Conservation (phyloP, 148 eudicot genomes). For the Fallopia convolvulus region DNA sequence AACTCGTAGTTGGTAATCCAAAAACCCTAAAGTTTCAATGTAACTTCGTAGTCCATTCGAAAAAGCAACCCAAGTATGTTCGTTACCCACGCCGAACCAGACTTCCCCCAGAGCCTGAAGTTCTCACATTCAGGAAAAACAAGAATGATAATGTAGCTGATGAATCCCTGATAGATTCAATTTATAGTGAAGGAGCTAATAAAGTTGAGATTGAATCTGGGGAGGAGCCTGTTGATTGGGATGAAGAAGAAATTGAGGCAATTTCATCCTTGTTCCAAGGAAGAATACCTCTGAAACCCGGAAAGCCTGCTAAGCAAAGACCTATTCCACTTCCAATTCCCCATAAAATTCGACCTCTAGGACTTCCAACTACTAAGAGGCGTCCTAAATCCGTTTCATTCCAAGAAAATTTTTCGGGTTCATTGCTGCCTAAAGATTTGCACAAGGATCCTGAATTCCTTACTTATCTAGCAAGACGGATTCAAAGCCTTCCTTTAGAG, state of each 20-base stretch:
- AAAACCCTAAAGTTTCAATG: background rate
- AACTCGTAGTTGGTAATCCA: background rate
- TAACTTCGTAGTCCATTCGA: constrained; percentile 15
- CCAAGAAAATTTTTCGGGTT: constrained; percentile 16
- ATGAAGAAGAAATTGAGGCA: constrained; percentile 73
- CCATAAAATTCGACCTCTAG: constrained; percentile 65
- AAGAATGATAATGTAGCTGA: constrained; percentile 16
- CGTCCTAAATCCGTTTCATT: constrained; percentile 22
- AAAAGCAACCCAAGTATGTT: constrained; percentile 39
- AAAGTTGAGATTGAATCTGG: constrained; percentile 15
- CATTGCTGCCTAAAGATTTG: constrained; percentile 38
- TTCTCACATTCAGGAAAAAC: constrained; percentile 22
- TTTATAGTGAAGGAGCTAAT: constrained; percentile 17
- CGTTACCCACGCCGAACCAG: constrained; percentile 49
- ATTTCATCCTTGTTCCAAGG: constrained; percentile 83
- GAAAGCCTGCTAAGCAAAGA: constrained; percentile 60
- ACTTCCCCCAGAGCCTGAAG: constrained; percentile 42
- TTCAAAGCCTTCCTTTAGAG: constrained; percentile 50
- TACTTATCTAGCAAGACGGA: constrained; percentile 59
- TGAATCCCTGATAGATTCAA: constrained; percentile 9
- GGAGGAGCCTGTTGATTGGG: constrained; percentile 42
- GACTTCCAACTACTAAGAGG: constrained; percentile 54
- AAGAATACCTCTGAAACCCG: constrained; percentile 84
- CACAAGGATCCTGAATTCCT: constrained; percentile 74
- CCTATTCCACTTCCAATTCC: constrained; percentile 89